These are phyloP conservation scores for Solanum habrochaites DNA, from an alignment of 257 asterid species.

Conservation along the genomic window DNA sequence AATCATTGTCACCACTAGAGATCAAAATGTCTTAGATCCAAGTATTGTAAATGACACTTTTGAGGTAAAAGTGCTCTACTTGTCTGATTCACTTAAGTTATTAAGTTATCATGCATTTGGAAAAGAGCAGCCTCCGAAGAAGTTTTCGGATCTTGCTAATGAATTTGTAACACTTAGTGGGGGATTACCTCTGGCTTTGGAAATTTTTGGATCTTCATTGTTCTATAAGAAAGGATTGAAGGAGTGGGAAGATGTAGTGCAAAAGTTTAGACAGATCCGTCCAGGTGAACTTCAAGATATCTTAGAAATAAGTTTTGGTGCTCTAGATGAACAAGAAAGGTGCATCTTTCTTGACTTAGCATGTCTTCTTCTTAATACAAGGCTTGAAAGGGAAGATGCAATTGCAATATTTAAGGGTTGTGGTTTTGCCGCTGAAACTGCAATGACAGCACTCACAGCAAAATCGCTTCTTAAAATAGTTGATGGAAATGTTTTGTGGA, in stretches of 20 bases:
- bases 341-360: constrained; percentile 23
- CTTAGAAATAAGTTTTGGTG: constrained; percentile 15
- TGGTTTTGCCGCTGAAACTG: constrained; percentile 16
- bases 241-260: constrained; percentile 12
- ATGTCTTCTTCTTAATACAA: constrained; percentile 13
- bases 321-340: constrained; percentile 17
- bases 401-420: constrained; percentile 17
- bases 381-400: constrained; percentile 13
- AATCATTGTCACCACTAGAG: constrained; percentile 14
- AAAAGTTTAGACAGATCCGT: constrained; percentile 17
- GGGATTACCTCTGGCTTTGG: constrained; percentile 23
- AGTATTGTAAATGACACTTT: neutral
- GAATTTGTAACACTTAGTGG: constrained; percentile 6
- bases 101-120: constrained; percentile 20
- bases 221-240: constrained; percentile 12
- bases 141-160: constrained; percentile 1
- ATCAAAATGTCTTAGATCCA: constrained; percentile 1
- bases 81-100: constrained; percentile 6
- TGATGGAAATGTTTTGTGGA: constrained; percentile 16
- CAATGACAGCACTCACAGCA: constrained; percentile 5
- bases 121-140: constrained; percentile 14
- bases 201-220: constrained; percentile 20
- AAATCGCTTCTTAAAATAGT: constrained; percentile 17
- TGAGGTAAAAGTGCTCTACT: neutral
- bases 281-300: constrained; percentile 13